phyloP scores from a whole-genome alignment of 2,329 filamentous ascomycete species.

The Aspergillaceae sp. region DNA sequence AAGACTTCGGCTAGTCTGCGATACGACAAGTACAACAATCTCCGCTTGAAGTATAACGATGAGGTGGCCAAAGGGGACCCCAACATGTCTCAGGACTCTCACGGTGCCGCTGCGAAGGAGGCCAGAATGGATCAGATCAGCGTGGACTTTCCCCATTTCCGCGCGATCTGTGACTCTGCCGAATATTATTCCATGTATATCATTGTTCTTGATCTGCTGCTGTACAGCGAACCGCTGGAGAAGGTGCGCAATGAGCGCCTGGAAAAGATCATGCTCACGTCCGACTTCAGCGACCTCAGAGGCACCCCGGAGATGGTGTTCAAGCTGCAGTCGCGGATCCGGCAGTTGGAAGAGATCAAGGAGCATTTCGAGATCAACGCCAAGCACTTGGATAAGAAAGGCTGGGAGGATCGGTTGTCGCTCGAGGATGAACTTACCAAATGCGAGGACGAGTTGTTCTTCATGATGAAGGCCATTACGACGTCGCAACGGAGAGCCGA shows the following conservation, averaged over 20 bases:
- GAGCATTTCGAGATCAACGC: constrained; percentile 90
- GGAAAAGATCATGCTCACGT: constrained; percentile 98
- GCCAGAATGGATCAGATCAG: constrained; percentile 90
- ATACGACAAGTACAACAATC: constrained; percentile 96
- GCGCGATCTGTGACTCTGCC: constrained; percentile 90
- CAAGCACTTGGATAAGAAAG: constrained; percentile 73
- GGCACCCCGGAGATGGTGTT: constrained; percentile 90
- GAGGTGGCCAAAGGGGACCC: constrained; percentile 64
- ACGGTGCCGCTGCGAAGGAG: constrained; percentile 46
- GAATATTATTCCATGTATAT: constrained; percentile 99
- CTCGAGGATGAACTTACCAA: constrained; percentile 80
- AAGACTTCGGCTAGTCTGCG: constrained; percentile 90
- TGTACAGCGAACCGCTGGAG: constrained; percentile 93
- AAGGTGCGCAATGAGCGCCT: constrained; percentile 93
- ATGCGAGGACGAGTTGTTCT: constrained; percentile 96
- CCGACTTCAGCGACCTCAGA: constrained; percentile 93
- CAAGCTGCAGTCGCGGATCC: constrained; percentile 81
- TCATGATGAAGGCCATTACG: constrained; percentile 99
- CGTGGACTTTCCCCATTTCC: constrained; percentile 90
- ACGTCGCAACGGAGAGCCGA: constrained; percentile 82
- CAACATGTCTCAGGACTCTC: constrained; percentile 29
- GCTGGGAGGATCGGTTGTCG: constrained; percentile 83
- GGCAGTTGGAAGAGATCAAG: constrained; percentile 93
- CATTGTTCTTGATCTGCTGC: constrained; percentile 87
- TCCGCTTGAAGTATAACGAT: constrained; percentile 94